Evolutionary conservation across 2,329 filamentous ascomycete species (phyloP).

Genomic region (Seiridium cupressi): DNA sequence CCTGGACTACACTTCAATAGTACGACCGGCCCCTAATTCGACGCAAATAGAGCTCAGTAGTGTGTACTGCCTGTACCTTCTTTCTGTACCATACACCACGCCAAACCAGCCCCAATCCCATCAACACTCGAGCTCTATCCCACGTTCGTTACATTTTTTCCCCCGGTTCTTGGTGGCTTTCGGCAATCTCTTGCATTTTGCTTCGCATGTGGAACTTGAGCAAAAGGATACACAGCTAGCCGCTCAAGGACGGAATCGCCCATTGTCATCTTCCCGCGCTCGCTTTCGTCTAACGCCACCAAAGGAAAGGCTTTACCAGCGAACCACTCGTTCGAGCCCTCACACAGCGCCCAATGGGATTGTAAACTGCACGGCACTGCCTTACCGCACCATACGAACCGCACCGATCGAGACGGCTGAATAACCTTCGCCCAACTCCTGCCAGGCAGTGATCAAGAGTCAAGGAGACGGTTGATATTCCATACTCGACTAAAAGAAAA

Average conservation of each 20-base stretch:
- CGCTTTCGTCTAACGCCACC: constrained; percentile 3
- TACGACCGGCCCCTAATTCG: constrained; percentile 7
- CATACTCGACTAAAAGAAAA: not conserved
- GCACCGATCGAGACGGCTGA: not conserved
- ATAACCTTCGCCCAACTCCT: not conserved
- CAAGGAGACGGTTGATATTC: not conserved
- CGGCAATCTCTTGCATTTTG: not conserved
- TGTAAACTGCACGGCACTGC: not conserved
- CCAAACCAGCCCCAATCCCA: not conserved
- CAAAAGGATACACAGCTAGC: not conserved
- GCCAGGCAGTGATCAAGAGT: not conserved
- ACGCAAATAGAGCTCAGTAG: constrained; percentile 4
- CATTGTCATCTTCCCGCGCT: constrained; percentile 1
- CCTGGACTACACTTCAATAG: constrained; percentile 2
- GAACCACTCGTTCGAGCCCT: not conserved
- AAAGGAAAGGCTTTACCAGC: not conserved
- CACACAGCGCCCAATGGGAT: not conserved
- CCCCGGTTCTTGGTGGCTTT: not conserved
- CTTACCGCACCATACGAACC: not conserved
- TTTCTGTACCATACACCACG: constrained; percentile 2
- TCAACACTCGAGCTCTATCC: not conserved
- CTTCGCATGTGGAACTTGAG: not conserved
- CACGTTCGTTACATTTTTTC: constrained; percentile 3
- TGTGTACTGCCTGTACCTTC: constrained; percentile 5
- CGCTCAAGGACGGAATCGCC: constrained; percentile 2